Evolutionary conservation across 192 early-diverging fungal species (phyloP).

Genomic region (Spizellomyces sp.): DNA sequence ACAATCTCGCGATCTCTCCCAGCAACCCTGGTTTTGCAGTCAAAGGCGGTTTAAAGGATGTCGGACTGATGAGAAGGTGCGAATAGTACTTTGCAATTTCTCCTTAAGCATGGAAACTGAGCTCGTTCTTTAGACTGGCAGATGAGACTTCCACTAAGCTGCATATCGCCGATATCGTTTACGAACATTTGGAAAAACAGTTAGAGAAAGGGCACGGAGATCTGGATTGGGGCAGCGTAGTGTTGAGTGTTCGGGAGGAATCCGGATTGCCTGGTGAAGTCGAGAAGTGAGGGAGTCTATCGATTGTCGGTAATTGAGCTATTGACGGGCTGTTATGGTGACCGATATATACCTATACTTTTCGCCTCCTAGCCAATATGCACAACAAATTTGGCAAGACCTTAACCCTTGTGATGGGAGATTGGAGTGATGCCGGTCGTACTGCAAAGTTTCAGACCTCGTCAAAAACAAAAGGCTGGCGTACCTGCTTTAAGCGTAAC

Average conservation of each 20-base stretch:
- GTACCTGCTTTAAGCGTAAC: too few relatives aligned
- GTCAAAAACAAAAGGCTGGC: too few relatives aligned
- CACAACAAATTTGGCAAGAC: too few relatives aligned
- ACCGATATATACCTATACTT: too few relatives aligned
- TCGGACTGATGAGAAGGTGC: conserved; percentile 25
- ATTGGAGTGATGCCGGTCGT: too few relatives aligned
- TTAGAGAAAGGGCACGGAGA: conserved; percentile 13
- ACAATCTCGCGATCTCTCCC: conserved; percentile 24
- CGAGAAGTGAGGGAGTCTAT: too few relatives aligned
- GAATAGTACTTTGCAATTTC: not conserved
- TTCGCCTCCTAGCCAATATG: too few relatives aligned
- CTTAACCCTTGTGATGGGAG: too few relatives aligned
- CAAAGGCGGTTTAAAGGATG: conserved; percentile 44
- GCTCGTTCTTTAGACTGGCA: conserved; percentile 4
- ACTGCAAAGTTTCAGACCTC: too few relatives aligned
- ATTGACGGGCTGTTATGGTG: too few relatives aligned
- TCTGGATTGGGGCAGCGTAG: conserved; percentile 29
- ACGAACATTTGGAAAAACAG: conserved; percentile 29
- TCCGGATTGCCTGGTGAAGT: not conserved
- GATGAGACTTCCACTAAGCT: not conserved
- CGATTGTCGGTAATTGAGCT: too few relatives aligned
- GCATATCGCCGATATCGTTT: conserved; percentile 22
- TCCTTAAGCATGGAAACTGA: not conserved
- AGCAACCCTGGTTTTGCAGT: conserved; percentile 31
- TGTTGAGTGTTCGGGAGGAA: conserved; percentile 32